Evolutionary conservation across 1,284 basidiomycete species (phyloP).

Genomic region (Stygiomarasmius scandens): DNA sequence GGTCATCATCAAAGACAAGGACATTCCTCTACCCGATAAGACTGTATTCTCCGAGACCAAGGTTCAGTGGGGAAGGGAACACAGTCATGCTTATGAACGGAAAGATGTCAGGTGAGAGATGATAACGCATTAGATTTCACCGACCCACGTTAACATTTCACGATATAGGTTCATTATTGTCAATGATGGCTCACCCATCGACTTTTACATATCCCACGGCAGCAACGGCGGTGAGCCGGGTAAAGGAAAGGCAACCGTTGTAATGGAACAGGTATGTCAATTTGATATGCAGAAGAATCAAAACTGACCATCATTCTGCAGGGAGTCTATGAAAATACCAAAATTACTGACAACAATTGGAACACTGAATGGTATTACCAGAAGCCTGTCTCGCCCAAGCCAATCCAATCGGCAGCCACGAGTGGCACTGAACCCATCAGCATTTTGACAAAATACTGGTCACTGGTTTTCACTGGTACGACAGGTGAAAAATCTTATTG

Average conservation of each 20-base stretch:
- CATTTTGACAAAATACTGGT: too few relatives aligned
- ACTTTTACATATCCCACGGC: constrained; percentile 4
- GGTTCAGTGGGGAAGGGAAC: constrained; percentile 4
- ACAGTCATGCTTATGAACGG: neutral
- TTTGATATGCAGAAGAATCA: neutral
- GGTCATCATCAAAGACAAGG: neutral
- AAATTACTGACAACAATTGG: constrained; percentile 6
- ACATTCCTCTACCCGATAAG: neutral
- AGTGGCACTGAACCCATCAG: neutral
- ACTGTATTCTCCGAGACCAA: constrained; percentile 2
- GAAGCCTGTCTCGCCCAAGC: constrained; percentile 1
- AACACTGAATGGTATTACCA: constrained; percentile 4
- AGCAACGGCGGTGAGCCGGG: neutral
- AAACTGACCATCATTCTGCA: neutral
- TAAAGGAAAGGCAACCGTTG: neutral
- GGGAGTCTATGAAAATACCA: neutral
- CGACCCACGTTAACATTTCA: neutral
- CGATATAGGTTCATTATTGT: neutral
- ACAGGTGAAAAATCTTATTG: too few relatives aligned
- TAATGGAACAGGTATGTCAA: constrained; percentile 1
- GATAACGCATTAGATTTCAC: neutral
- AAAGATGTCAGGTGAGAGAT: neutral
- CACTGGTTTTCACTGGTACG: too few relatives aligned
- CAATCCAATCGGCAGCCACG: neutral
- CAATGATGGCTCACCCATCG: constrained; percentile 5